Evolutionary conservation across 2,329 filamentous ascomycete genomes (phyloP), one percentile per base, ranked within the genome.

Genomic region (Colletotrichum agaves): DNA sequence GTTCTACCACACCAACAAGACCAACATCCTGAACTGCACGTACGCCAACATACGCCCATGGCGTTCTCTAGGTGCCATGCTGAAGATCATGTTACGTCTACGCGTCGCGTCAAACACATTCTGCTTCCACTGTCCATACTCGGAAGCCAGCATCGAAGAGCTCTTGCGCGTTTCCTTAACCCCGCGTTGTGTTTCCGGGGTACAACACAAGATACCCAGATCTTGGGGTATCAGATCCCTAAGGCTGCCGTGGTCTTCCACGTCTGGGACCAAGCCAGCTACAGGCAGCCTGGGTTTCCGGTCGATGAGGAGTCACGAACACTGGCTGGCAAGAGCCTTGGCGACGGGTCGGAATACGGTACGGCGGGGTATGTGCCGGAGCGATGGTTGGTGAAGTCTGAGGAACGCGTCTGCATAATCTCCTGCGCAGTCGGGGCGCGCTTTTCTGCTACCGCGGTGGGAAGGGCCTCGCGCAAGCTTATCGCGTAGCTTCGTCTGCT

Each of bases 21-120:
- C 39, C 1, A 57, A n/a, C 35, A 57, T 41, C 37, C 39, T 23
- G 12, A 44, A 31, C 35, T 57, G 37, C 17, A 44, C 23, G 21
- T 57, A 57, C 39, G 53, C 80, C 79, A 81, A 10, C 79, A 71
- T 76, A 61, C 74, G 75, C 0, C 81, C 80, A 53, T 76, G 82
- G 57, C 80, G 82, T 4, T 76, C 75, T 5, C 81, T 69, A 4
- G 76, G 73, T 0, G 80, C 81, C 11, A 74, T 56, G 0, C 78
- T 77, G 70, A 82, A 82, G 0, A 75, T 69, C 56, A 81, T 70
- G 6, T 67, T 74, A 0, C 78, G 79, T 0, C 79, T 79, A 1
- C 79, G 76, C 33, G 71, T 67, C 2, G 75, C 55, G 53, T 78
- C 74, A 46, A 78, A 80, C 6, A 71, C 71, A 1, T 61, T 31